Evolutionary conservation across 768 basidiomycete species (phyloP).

Genomic region (Leucocoprinus birnbaumii): DNA sequence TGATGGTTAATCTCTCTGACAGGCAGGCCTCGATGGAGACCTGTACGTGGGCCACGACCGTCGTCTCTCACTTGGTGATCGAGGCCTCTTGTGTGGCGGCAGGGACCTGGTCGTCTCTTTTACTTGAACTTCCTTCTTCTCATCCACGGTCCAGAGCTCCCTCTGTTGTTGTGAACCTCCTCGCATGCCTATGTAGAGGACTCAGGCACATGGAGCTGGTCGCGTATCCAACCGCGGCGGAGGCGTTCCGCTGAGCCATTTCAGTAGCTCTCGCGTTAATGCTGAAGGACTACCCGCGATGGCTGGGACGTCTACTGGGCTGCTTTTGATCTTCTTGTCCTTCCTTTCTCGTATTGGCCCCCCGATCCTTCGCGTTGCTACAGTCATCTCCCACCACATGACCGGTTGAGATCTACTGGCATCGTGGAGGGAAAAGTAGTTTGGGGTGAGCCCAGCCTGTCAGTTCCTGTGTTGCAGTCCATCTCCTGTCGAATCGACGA

Average conservation of each 20-base stretch:
- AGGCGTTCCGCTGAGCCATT: background rate
- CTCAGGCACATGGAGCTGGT: background rate
- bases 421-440: background rate
- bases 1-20: too few relatives aligned
- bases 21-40: too few relatives aligned
- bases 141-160: too few relatives aligned
- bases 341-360: background rate
- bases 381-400: background rate
- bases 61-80: too few relatives aligned
- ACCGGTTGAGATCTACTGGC: background rate
- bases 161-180: background rate
- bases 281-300: background rate
- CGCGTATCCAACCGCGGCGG: background rate
- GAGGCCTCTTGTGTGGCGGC: too few relatives aligned
- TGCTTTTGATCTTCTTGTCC: background rate
- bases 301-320: too few relatives aligned
- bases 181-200: constrained; percentile 4
- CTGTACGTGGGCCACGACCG: too few relatives aligned
- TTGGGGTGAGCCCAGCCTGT: background rate
- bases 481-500: background rate
- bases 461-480: background rate
- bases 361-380: background rate
- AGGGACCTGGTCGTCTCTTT: too few relatives aligned
- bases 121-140: too few relatives aligned
- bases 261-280: constrained; percentile 5